phyloP scores from a whole-genome alignment of 129 eudicot genomes.

The Deinandra increscens region DNA sequence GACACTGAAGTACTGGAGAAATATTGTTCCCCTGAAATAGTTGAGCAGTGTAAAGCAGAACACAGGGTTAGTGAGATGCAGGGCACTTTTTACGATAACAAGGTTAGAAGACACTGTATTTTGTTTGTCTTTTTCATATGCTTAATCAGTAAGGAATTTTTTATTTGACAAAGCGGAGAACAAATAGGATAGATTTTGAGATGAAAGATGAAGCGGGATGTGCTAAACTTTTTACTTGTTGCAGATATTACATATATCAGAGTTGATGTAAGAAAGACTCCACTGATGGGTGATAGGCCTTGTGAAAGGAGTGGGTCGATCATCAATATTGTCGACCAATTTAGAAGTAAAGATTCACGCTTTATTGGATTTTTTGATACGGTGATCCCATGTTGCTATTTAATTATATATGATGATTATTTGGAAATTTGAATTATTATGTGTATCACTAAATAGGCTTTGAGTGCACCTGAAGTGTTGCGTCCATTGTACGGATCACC shows the following conservation, averaged over 20 bases:
- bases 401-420: neutral
- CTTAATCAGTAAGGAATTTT: too few relatives aligned
- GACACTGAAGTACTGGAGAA: conserved; percentile 56
- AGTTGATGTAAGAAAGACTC: too few relatives aligned
- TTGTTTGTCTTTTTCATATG: too few relatives aligned
- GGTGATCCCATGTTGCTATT: too few relatives aligned
- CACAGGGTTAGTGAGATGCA: conserved; percentile 57
- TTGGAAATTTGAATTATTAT: neutral
- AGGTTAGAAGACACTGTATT: conserved; percentile 32
- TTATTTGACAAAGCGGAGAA: too few relatives aligned
- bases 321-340: conserved; percentile 88
- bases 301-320: conserved; percentile 97
- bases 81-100: conserved; percentile 78
- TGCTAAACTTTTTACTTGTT: too few relatives aligned
- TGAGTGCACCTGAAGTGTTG: conserved; percentile 92
- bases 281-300: too few relatives aligned
- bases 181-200: too few relatives aligned
- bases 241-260: too few relatives aligned
- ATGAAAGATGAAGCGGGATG: too few relatives aligned
- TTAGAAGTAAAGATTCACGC: conserved; percentile 56
- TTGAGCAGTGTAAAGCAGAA: conserved; percentile 86
- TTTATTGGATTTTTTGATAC: neutral
- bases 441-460: conserved; percentile 43
- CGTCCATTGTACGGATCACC: conserved; percentile 90
- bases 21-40: conserved; percentile 71